Conservation (phyloP, 208 protist genomes). For the Wallacemonas collosoma region DNA sequence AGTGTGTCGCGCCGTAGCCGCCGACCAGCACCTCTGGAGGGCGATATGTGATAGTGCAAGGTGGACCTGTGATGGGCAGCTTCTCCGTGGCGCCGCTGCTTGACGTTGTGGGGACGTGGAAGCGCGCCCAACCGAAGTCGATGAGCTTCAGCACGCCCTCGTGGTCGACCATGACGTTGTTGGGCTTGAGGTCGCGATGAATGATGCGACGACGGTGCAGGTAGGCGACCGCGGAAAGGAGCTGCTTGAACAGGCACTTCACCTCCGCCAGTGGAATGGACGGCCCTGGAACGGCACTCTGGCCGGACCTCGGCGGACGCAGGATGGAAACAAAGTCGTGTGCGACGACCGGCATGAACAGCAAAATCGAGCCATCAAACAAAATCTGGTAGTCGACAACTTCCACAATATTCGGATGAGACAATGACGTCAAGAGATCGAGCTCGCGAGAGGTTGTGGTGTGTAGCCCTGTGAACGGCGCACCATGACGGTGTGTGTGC, state of each 20-base stretch:
- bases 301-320: constrained; percentile 21
- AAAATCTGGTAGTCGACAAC: constrained; percentile 77
- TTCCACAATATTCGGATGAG: constrained; percentile 70
- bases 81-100: not conserved
- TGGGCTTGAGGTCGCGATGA: constrained; percentile 90
- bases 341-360: constrained; percentile 76
- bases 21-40: constrained; percentile 79
- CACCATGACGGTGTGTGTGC: constrained; percentile 37
- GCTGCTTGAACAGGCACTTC: constrained; percentile 84
- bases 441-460: constrained; percentile 81
- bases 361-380: constrained; percentile 58
- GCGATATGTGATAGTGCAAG: constrained; percentile 72
- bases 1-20: constrained; percentile 35
- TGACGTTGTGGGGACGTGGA: constrained; percentile 21
- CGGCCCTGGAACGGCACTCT: constrained; percentile 12
- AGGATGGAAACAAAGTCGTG: constrained; percentile 76
- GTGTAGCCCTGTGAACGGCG: constrained; percentile 55
- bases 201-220: constrained; percentile 79
- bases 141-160: constrained; percentile 79
- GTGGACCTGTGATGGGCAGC: constrained; percentile 36
- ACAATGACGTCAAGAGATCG: constrained; percentile 63
- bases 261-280: constrained; percentile 75
- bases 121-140: constrained; percentile 90
- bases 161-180: constrained; percentile 87
- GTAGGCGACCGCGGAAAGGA: constrained; percentile 78